Evolutionary conservation across 805 yeast genomes (phyloP), one percentile per base, ranked within the genome.

Genomic region (Tetrapisispora taiwanensis): DNA sequence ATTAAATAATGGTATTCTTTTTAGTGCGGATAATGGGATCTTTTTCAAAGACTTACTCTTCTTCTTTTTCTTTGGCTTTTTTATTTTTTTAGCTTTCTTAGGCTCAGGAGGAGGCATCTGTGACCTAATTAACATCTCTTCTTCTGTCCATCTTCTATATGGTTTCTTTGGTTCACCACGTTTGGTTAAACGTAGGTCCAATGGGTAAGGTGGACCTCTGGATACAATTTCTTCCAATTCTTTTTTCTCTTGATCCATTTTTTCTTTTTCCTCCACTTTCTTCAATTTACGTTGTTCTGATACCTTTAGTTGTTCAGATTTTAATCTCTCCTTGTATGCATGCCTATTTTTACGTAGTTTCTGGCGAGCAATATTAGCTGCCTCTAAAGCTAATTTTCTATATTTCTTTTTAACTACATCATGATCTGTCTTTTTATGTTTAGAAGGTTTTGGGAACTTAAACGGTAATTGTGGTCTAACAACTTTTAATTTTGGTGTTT

Each of bases 121-220:
- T 1, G 54, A 54, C 31, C 65, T 49, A 38, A 51, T 51, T 7
- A 42, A 47, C 54, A 59, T 48, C 44, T 63, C 67, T 39, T 59
- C 65, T 3, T 55, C 47, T 1, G 66, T 59, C 52, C 58, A 56
- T 45, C 64, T 52, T 46, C 66, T 53, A 40, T 60, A 59, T 4
- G 66, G 65, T 38, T 55, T 59, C 44, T 60, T 62, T 15, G 66
- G 65, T 37, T 47, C 50, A 14, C 66, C 65, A 37, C 52, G 54
- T 44, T 60, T 58, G 1, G 63, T 60, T 27, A 60, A 35, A 24
- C 64, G 48, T 37, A 62, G 35, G 45, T 57, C 60, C 4, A 51
- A 39, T 18, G 66, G 65, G 47, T 62, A 60, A 17, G 66, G 66
- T 15, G 66, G 62, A 7, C 66, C 66, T 31, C 44, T 53, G 2